phyloP scores from a whole-genome alignment of 768 basidiomycete genomes.

The Russula earlei region DNA sequence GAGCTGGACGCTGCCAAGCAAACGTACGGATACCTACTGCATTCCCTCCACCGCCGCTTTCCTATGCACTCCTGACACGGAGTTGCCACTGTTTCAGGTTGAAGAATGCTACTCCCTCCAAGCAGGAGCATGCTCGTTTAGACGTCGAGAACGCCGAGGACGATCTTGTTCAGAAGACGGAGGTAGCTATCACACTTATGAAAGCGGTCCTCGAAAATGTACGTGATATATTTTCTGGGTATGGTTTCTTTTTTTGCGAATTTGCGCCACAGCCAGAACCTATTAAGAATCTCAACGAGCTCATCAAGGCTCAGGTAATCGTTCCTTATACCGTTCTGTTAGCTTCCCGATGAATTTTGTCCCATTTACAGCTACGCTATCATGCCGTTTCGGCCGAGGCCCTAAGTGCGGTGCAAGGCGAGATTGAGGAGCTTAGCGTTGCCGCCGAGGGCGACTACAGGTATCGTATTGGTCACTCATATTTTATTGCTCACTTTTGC shows the following conservation, averaged over 20 bases:
- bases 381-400: slow-evolving; percentile 72
- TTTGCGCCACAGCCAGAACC: slow-evolving; percentile 69
- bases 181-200: slow-evolving; percentile 93
- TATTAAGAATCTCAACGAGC: slow-evolving; percentile 85
- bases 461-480: slow-evolving; percentile 30
- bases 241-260: background rate
- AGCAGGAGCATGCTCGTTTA: slow-evolving; percentile 85
- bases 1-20: slow-evolving; percentile 91
- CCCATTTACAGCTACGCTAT: slow-evolving; percentile 49
- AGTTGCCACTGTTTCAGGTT: slow-evolving; percentile 38
- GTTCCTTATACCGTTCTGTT: background rate
- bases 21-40: slow-evolving; percentile 38
- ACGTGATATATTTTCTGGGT: slow-evolving; percentile 25
- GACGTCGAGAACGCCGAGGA: slow-evolving; percentile 93
- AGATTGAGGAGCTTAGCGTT: slow-evolving; percentile 87
- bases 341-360: background rate
- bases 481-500: background rate
- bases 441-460: slow-evolving; percentile 95
- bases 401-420: slow-evolving; percentile 73
- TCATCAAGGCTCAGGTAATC: slow-evolving; percentile 78
- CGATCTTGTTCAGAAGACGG: slow-evolving; percentile 95
- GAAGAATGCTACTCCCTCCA: slow-evolving; percentile 64
- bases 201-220: slow-evolving; percentile 98
- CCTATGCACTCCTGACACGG: background rate
- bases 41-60: background rate